Evolutionary conservation across 805 yeast species (phyloP).

Genomic region (Pichia deserticola): DNA sequence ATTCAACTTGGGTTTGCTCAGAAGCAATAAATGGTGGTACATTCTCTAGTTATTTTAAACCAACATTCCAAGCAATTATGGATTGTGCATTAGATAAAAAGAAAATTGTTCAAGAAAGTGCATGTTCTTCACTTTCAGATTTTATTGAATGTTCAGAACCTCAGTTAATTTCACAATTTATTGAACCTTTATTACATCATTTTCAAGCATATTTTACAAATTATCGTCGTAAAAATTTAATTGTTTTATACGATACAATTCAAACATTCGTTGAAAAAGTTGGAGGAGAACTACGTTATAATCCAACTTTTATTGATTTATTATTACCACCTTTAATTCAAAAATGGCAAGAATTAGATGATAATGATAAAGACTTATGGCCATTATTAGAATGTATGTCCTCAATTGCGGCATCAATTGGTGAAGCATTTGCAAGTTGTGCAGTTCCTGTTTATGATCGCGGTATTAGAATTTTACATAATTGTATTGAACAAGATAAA

Average conservation of each 20-base stretch:
- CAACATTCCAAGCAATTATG: constrained; percentile 72
- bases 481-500: constrained; percentile 60
- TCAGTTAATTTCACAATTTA: constrained; percentile 50
- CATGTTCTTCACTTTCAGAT: constrained; percentile 78
- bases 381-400: constrained; percentile 91
- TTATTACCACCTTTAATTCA: constrained; percentile 75
- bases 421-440: constrained; percentile 79
- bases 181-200: constrained; percentile 60
- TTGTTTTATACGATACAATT: constrained; percentile 81
- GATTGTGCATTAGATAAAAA: constrained; percentile 71
- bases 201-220: constrained; percentile 65
- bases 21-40: constrained; percentile 58
- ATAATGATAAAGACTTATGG: constrained; percentile 82
- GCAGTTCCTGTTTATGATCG: constrained; percentile 82
- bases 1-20: constrained; percentile 70
- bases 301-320: constrained; percentile 49
- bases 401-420: constrained; percentile 79
- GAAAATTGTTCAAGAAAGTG: constrained; percentile 93
- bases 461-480: constrained; percentile 60
- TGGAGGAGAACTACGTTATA: constrained; percentile 45
- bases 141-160: constrained; percentile 73
- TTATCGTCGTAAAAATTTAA: constrained; percentile 77
- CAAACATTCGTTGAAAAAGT: constrained; percentile 81
- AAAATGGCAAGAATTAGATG: constrained; percentile 71
- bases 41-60: constrained; percentile 61